Evolutionary conservation across 352 stramenopile species (phyloP).

Genomic region (Phytophthora multivora): DNA sequence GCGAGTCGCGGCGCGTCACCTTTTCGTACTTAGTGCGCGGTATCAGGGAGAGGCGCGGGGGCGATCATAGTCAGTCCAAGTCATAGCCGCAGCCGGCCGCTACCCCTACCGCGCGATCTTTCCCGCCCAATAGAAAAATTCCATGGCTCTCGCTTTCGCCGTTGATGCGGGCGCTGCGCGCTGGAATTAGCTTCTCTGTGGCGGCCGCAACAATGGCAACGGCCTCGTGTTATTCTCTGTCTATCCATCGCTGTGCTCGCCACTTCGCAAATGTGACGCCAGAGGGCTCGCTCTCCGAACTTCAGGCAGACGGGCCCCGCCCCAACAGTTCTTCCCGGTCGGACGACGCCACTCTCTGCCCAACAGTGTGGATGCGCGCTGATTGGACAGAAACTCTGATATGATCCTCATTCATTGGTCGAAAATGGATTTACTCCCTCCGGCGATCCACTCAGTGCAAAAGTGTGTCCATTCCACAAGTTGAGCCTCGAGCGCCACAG

Average conservation of each 20-base stretch:
- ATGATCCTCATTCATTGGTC: constrained; percentile 19
- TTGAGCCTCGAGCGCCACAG: constrained; percentile 32
- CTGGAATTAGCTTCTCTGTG: neutral
- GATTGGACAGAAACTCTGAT: constrained; percentile 23
- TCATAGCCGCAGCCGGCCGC: constrained; percentile 3
- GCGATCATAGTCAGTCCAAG: constrained; percentile 13
- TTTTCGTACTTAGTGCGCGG: constrained; percentile 15
- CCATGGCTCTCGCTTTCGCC: constrained; percentile 7
- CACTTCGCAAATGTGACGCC: constrained; percentile 28
- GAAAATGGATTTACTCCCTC: constrained; percentile 1
- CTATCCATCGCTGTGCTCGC: constrained; percentile 20
- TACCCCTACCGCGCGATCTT: constrained; percentile 20
- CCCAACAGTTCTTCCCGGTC: constrained; percentile 8
- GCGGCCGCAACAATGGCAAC: neutral
- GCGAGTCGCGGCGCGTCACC: neutral
- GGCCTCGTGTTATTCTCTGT: neutral
- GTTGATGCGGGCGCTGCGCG: neutral
- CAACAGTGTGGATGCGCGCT: neutral
- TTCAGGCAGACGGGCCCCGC: constrained; percentile 29
- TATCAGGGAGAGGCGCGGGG: constrained; percentile 17
- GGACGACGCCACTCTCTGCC: constrained; percentile 19
- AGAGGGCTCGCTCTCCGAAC: constrained; percentile 23
- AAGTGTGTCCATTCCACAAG: constrained; percentile 51
- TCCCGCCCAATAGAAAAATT: constrained; percentile 36
- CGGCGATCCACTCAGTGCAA: constrained; percentile 24